Evolutionary conservation across 495 filamentous ascomycete genomes (phyloP).

Genomic region (Aspergillus conjunctus): DNA sequence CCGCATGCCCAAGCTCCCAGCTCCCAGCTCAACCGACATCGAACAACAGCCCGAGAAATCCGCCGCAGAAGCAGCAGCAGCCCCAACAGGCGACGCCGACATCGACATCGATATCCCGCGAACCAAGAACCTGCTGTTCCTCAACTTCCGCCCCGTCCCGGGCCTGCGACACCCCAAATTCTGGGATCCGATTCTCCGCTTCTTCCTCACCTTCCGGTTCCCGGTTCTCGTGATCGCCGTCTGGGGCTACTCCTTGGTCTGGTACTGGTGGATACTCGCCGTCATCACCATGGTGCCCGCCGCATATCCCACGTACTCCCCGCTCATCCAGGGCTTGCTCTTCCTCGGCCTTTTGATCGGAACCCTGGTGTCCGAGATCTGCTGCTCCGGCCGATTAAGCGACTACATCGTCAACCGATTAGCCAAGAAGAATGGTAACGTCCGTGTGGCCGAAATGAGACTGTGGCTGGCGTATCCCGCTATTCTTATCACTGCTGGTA

Average conservation of each 20-base stretch:
- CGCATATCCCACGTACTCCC: conserved; percentile 54
- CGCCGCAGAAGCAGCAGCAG: neutral
- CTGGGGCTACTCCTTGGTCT: conserved; percentile 56
- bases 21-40: conserved; percentile 20
- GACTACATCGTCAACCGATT: conserved; percentile 53
- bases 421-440: conserved; percentile 47
- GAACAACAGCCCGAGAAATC: conserved; percentile 29
- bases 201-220: conserved; percentile 52
- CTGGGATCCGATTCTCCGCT: conserved; percentile 51
- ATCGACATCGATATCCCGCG: conserved; percentile 32
- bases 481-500: conserved; percentile 50
- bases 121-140: conserved; percentile 52
- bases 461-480: conserved; percentile 62
- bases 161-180: conserved; percentile 56
- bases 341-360: conserved; percentile 61
- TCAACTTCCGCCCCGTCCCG: conserved; percentile 54
- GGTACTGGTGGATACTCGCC: conserved; percentile 67
- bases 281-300: conserved; percentile 62
- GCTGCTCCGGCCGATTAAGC: conserved; percentile 56
- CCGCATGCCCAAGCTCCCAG: conserved; percentile 25
- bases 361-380: conserved; percentile 55
- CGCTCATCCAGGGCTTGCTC: conserved; percentile 59
- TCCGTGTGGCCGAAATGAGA: conserved; percentile 58
- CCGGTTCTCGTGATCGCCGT: conserved; percentile 50
- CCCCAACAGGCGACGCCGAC: neutral